These are phyloP conservation scores for Ensete ventricosum DNA, from an alignment of 176 grass and related monocot species.

Conservation along the genomic window DNA sequence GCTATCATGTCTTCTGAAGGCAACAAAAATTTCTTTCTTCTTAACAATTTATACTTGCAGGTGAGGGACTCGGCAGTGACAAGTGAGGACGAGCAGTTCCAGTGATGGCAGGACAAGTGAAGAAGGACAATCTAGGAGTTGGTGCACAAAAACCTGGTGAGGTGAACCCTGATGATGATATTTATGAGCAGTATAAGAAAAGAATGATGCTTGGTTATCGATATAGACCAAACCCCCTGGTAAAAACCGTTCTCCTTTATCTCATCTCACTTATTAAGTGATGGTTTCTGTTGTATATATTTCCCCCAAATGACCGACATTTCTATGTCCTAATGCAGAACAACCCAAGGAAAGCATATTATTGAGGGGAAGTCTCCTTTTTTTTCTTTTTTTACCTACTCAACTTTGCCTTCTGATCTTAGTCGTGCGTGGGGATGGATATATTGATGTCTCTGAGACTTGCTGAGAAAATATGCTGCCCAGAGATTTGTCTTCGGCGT, in stretches of 20 bases:
- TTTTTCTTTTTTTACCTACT: not conserved
- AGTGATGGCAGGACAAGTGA: slow-evolving; percentile 89
- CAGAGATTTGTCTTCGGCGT: too few species aligned
- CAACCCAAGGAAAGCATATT: slow-evolving; percentile 84
- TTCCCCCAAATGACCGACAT: not conserved
- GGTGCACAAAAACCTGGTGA: slow-evolving; percentile 70
- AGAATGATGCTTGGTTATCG: slow-evolving; percentile 99
- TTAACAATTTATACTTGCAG: slow-evolving; percentile 33
- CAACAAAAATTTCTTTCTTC: not conserved
- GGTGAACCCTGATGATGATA: slow-evolving; percentile 82
- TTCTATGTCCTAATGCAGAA: slow-evolving; percentile 37
- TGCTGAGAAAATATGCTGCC: too few species aligned
- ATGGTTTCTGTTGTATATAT: too few species aligned
- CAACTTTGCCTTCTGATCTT: too few species aligned
- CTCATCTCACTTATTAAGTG: too few species aligned
- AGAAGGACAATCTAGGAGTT: slow-evolving; percentile 80
- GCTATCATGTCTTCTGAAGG: too few species aligned
- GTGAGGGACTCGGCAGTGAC: slow-evolving; percentile 92
- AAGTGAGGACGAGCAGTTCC: slow-evolving; percentile 69
- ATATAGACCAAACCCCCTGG: slow-evolving; percentile 82
- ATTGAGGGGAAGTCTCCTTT: slow-evolving; percentile 23
- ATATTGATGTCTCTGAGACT: too few species aligned
- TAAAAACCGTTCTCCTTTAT: slow-evolving; percentile 10
- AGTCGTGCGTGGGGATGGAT: too few species aligned
- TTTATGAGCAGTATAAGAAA: slow-evolving; percentile 99